Evolutionary conservation across 225 moss, liverwort and hornwort species (phyloP).

Genomic region (Takakia lepidozioides): DNA sequence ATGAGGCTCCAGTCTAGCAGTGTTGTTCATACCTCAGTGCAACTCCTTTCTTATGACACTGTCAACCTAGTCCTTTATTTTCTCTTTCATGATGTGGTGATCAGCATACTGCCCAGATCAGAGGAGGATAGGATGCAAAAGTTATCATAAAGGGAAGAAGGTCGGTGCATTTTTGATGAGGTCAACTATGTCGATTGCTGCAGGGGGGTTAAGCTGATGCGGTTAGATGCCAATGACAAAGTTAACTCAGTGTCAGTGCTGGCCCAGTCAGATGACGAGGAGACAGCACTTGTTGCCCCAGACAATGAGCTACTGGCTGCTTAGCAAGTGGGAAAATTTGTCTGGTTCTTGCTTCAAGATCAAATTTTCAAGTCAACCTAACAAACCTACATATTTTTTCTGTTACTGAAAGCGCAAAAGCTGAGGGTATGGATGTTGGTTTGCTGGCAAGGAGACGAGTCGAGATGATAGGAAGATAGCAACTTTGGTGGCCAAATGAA

Average conservation of each 20-base stretch:
- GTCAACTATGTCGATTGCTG: background rate
- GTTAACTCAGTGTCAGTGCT: constrained; percentile 80
- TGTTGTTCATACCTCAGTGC: too few relatives aligned
- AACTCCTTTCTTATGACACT: too few relatives aligned
- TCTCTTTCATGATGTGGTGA: background rate
- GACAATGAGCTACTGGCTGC: constrained; percentile 23
- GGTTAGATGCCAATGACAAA: constrained; percentile 73
- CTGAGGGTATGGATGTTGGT: too few relatives aligned
- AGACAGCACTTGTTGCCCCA: constrained; percentile 16
- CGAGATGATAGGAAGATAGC: too few relatives aligned
- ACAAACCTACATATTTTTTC: too few relatives aligned
- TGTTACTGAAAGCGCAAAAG: too few relatives aligned
- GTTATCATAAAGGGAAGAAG: background rate
- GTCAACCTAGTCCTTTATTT: background rate
- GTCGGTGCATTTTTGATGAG: too few relatives aligned
- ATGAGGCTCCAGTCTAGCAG: too few relatives aligned
- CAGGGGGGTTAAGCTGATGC: constrained; percentile 93
- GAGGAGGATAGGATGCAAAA: background rate
- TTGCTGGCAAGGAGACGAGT: too few relatives aligned
- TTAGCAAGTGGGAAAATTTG: constrained; percentile 10
- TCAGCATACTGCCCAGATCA: background rate
- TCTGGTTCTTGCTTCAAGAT: too few relatives aligned
- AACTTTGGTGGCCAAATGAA: too few relatives aligned
- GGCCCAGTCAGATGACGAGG: constrained; percentile 45
- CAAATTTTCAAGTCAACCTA: too few relatives aligned